phyloP scores from a whole-genome alignment of 331 rosid genomes.

The Rosa hybrid region DNA sequence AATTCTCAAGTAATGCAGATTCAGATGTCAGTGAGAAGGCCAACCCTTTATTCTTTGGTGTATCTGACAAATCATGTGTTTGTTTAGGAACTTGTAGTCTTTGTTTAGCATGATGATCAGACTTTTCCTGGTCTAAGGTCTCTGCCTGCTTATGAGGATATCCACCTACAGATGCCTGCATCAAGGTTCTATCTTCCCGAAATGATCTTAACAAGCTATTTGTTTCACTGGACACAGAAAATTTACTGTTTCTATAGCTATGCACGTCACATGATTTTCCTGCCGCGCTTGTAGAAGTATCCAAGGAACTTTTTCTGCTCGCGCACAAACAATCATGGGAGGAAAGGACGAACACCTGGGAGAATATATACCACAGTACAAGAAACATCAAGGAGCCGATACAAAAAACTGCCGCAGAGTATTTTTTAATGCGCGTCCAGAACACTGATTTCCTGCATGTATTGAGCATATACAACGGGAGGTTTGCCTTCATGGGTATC shows the following conservation, averaged over 20 bases:
- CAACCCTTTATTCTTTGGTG: conserved; percentile 37
- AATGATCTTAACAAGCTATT: conserved; percentile 34
- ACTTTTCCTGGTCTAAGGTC: conserved; percentile 28
- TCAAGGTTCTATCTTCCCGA: conserved; percentile 28
- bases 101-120: conserved; percentile 33
- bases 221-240: conserved; percentile 42
- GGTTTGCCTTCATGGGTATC: conserved; percentile 80
- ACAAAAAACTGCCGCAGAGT: conserved; percentile 46
- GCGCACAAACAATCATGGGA: conserved; percentile 45
- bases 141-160: conserved; percentile 35
- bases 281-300: conserved; percentile 31
- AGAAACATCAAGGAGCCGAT: conserved; percentile 43
- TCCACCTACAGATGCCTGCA: conserved; percentile 34
- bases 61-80: conserved; percentile 31
- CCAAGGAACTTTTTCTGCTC: conserved; percentile 38
- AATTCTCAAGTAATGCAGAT: conserved; percentile 32
- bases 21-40: conserved; percentile 37
- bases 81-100: conserved; percentile 32
- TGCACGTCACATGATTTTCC: conserved; percentile 38
- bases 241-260: conserved; percentile 41
- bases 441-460: conserved; percentile 68
- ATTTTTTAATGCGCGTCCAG: conserved; percentile 66
- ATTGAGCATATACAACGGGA: conserved; percentile 62
- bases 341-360: conserved; percentile 41
- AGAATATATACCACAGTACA: conserved; percentile 47